phyloP scores from a whole-genome alignment of 768 basidiomycete genomes.

The Exidia glandulosa region DNA sequence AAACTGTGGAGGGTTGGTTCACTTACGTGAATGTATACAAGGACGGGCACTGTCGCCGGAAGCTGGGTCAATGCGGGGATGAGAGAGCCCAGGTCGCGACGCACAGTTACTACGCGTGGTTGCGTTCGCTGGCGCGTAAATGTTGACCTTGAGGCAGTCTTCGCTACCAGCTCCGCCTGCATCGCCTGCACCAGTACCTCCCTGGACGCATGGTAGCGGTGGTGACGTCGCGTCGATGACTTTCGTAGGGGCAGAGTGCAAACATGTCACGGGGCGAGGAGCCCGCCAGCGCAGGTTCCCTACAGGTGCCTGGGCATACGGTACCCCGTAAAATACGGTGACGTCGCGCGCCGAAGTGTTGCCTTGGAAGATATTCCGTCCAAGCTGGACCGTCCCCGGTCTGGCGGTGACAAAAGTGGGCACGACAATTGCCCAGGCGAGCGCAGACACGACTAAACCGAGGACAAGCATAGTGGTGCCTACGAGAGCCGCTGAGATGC shows the following conservation, averaged over 20 bases:
- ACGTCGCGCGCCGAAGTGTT: constrained; percentile 40
- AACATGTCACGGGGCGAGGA: constrained; percentile 30
- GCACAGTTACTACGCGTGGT: constrained; percentile 36
- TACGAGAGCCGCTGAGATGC: too few species aligned
- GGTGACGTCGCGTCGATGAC: not conserved
- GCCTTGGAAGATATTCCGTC: constrained; percentile 48
- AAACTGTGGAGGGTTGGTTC: constrained; percentile 12
- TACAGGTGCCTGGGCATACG: constrained; percentile 27
- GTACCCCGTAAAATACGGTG: constrained; percentile 40
- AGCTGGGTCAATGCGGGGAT: not conserved
- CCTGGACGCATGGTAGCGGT: constrained; percentile 36
- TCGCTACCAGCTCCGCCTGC: constrained; percentile 55
- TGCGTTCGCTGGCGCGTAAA: constrained; percentile 44
- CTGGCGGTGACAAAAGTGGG: not conserved
- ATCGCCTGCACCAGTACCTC: constrained; percentile 38
- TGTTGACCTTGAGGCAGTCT: constrained; percentile 57
- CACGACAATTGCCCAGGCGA: not conserved
- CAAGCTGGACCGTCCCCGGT: constrained; percentile 31
- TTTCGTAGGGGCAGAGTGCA: not conserved
- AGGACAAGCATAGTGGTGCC: not conserved
- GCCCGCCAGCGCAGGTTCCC: constrained; percentile 28
- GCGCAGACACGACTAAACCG: not conserved
- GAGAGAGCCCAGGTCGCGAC: constrained; percentile 8
- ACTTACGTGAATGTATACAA: constrained; percentile 33
- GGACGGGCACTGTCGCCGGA: constrained; percentile 23